phyloP scores from a whole-genome alignment of 2,329 filamentous ascomycete genomes.

The Colletotrichum godetiae region DNA sequence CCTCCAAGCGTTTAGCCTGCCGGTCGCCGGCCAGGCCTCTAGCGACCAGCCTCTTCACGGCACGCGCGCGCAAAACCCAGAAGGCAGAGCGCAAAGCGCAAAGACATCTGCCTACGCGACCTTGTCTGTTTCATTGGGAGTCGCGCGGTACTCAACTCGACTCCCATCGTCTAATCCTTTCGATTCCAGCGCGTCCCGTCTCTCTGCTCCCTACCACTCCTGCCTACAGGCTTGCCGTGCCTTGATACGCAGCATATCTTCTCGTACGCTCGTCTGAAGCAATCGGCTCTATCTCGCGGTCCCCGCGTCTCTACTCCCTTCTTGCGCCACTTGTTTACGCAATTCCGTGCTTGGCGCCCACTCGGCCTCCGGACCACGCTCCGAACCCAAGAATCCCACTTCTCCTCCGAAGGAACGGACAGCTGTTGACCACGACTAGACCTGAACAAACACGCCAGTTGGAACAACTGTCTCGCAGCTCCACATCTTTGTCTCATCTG shows the following conservation, averaged over 20 bases:
- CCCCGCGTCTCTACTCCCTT: background rate
- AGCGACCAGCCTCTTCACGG: constrained; percentile 1
- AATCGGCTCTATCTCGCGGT: background rate
- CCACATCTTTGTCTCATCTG: background rate
- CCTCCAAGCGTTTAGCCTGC: background rate
- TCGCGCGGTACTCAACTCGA: constrained; percentile 6
- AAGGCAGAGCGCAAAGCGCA: background rate
- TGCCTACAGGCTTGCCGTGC: background rate
- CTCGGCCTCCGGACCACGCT: background rate
- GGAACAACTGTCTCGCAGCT: background rate
- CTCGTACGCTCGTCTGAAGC: background rate
- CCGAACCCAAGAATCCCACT: background rate
- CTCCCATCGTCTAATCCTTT: background rate
- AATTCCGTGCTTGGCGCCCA: background rate
- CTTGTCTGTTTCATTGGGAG: constrained; percentile 8
- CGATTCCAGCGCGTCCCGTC: background rate
- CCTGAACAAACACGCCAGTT: background rate
- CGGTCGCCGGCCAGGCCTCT: constrained; percentile 14
- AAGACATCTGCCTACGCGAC: background rate
- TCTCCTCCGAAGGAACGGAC: background rate
- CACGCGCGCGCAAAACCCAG: constrained; percentile 19
- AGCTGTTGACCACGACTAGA: background rate
- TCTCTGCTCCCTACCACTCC: background rate
- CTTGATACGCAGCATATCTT: background rate
- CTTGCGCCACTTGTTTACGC: background rate